These are phyloP conservation scores for Cladosporium halotolerans DNA, from an alignment of 2,329 filamentous ascomycete genomes.

Conservation along the genomic window DNA sequence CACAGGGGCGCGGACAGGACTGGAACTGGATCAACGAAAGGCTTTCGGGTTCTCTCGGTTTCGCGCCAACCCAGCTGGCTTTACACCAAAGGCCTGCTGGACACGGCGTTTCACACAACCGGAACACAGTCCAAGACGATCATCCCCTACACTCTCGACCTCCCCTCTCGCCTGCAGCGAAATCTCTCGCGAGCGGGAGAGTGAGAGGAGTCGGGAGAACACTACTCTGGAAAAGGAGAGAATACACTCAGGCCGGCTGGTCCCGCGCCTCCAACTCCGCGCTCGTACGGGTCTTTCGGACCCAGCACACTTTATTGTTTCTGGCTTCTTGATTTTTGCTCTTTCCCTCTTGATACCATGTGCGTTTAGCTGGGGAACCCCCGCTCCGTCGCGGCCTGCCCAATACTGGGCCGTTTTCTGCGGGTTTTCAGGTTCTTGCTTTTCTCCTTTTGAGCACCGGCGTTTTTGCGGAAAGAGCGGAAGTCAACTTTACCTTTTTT, in stretches of 20 bases:
- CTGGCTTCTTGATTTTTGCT: neutral
- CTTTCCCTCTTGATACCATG: slow-evolving; percentile 10
- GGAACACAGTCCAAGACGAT: neutral
- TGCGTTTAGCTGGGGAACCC: slow-evolving; percentile 6
- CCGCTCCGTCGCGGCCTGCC: neutral
- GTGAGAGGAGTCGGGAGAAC: neutral
- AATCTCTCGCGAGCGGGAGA: slow-evolving; percentile 3
- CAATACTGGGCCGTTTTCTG: neutral
- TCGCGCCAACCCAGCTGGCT: slow-evolving; percentile 8
- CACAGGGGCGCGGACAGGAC: slow-evolving; percentile 2
- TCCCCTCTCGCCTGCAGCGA: neutral
- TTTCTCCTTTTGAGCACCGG: slow-evolving; percentile 2
- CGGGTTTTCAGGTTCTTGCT: neutral
- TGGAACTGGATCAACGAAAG: neutral
- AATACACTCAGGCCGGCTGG: slow-evolving; percentile 5
- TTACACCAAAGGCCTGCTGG: slow-evolving; percentile 2
- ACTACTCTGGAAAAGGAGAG: neutral
- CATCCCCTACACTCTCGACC: neutral
- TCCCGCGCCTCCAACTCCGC: neutral
- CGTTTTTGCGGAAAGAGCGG: slow-evolving; percentile 4
- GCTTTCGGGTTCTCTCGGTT: slow-evolving; percentile 1
- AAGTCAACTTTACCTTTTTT: neutral
- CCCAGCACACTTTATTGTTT: neutral
- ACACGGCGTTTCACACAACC: neutral
- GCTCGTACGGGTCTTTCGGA: neutral